Conservation (phyloP, 169 alveolate genomes). For the Babesia microti region DNA sequence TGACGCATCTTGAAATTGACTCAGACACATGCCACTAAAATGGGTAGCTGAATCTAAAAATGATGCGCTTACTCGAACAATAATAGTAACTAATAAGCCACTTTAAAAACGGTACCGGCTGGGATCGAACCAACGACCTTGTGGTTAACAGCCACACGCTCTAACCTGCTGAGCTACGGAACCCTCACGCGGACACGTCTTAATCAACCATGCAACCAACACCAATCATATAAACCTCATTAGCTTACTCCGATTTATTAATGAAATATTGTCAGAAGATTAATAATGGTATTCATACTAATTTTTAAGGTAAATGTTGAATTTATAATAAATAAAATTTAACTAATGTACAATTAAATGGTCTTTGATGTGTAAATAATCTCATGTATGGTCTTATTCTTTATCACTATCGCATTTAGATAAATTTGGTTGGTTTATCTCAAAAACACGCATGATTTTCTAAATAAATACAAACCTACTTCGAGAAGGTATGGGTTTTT, state of each 20-base stretch:
- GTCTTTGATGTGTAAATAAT: too few relatives aligned
- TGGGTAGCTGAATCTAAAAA: too few relatives aligned
- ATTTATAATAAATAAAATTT: background rate
- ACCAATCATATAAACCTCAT: too few relatives aligned
- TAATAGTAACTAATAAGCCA: too few relatives aligned
- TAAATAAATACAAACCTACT: constrained; percentile 14
- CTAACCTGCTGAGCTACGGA: constrained; percentile 79
- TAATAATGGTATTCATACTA: background rate
- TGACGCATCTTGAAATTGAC: too few relatives aligned
- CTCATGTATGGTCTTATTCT: too few relatives aligned
- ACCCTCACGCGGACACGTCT: constrained; percentile 22
- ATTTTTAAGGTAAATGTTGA: constrained; percentile 1
- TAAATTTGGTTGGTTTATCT: constrained; percentile 27
- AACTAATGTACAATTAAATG: constrained; percentile 2
- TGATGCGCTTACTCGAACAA: too few relatives aligned
- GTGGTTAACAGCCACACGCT: constrained; percentile 93
- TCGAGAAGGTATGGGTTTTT: constrained; percentile 47
- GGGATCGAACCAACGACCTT: constrained; percentile 92
- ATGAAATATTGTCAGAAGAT: background rate
- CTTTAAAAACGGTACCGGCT: constrained; percentile 71
- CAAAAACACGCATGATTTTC: constrained; percentile 46
- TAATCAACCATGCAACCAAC: constrained; percentile 1
- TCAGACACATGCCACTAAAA: too few relatives aligned
- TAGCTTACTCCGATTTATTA: background rate
- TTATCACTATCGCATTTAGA: too few relatives aligned